Percentiles rank a stretch among this genome's conserved stretches.
Conservation (phyloP, 139 green algal species). For the Asterochloris sp. region DNA sequence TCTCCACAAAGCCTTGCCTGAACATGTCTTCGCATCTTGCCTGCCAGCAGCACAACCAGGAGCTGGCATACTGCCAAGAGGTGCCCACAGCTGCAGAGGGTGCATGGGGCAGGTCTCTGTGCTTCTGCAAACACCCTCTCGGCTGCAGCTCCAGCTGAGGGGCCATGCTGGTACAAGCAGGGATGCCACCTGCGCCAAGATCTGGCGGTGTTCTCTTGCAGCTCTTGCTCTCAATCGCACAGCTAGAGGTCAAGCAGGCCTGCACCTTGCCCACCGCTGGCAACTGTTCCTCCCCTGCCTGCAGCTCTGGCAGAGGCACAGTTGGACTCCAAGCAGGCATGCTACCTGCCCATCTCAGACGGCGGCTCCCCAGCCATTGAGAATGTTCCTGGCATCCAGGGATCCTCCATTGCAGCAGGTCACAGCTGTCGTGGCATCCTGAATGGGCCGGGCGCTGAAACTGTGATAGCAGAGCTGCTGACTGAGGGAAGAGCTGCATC, state of each 20-base stretch:
- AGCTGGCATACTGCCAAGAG: too few species aligned
- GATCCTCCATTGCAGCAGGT: conserved; percentile 65
- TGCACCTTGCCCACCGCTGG: conserved; percentile 82
- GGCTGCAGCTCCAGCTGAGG: too few species aligned
- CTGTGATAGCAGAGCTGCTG: conserved; percentile 66
- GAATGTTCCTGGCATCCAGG: conserved; percentile 42
- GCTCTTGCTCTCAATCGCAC: conserved; percentile 9
- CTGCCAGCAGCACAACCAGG: too few species aligned
- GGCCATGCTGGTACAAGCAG: too few species aligned
- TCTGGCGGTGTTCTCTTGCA: too few species aligned
- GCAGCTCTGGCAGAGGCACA: conserved; percentile 22
- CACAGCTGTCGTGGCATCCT: conserved; percentile 79
- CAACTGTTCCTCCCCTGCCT: background rate
- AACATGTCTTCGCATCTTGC: too few species aligned
- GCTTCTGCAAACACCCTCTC: too few species aligned
- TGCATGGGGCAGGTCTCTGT: too few species aligned
- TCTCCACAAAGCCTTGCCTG: too few species aligned
- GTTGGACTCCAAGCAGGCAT: conserved; percentile 58
- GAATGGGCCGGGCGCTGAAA: conserved; percentile 72
- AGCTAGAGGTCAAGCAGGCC: conserved; percentile 49
- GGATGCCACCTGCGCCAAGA: too few species aligned
- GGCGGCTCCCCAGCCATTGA: conserved; percentile 69
- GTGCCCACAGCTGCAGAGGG: too few species aligned
- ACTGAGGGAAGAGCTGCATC: conserved; percentile 33
- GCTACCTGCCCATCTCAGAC: conserved; percentile 60